Base-by-base conservation (phyloP, 495 filamentous ascomycete species). In the Hyaloscypha variabilis region DNA sequence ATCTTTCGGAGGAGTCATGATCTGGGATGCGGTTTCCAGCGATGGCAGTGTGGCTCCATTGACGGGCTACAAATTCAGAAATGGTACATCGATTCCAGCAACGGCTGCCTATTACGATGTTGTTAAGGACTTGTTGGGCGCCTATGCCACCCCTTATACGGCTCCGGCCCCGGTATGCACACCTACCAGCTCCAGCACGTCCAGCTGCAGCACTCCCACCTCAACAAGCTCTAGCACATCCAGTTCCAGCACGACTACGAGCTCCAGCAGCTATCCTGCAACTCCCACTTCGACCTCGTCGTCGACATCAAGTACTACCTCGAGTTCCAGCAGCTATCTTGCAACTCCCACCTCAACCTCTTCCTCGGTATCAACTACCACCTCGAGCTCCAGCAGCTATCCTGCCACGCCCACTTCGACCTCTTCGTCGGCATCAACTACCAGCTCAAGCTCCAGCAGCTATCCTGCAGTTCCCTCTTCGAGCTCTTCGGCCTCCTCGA, bases 1-100 rank as follows among this genome's bases (percentile, higher is more conserved):
- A 5, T 78, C 76, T 6, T 92, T 92, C 65, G 90, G 88, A 58
- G 90, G 90, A 73, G 78, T 91, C 19, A 88, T 90, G 83, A 68
- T 93, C 10, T 92, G 88, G 87, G 90, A 92, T 49, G 89, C 89
- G 6, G 87, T 86, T 24, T 28, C 21, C 10, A 57, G 60, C 11
- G 19, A 39, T 0, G 51, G 56, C 25, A 60, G 55, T 31, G 49
- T 56, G 55, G 55, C 21, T 31, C 13, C 39, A 46, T 23, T 50
- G 19, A 63, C 50, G 26, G 51, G 30, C 30, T 53, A 31, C 11
- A 36, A 8, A 2, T 50, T 28, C 17, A 30, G 30, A 39, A 17
- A 63, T 36, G 28, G 50, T 19, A 30, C 39, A 21, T 3, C 57
- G 8, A 58, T 58, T 39, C 42, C 25, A 10, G 28, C 14, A 51